phyloP scores from a whole-genome alignment of 164 flowering plant genomes.

The Stephania japonica region DNA sequence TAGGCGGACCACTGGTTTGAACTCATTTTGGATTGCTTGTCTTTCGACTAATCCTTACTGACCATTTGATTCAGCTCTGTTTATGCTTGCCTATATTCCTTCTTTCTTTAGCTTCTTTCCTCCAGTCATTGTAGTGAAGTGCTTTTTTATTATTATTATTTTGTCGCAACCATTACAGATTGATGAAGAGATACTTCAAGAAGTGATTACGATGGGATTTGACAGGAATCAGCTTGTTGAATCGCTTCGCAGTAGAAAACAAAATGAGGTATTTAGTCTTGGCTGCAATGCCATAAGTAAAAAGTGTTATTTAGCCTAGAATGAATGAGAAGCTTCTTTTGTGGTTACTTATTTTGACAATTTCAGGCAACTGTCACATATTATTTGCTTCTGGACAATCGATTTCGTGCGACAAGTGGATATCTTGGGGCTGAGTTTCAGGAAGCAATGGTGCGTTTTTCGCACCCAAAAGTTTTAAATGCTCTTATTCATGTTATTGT shows the following conservation, averaged over 20 bases:
- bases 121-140: not conserved
- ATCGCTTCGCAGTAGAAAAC: slow-evolving; percentile 71
- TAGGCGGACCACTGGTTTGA: not conserved
- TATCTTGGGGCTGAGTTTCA: slow-evolving; percentile 94
- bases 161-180: slow-evolving; percentile 36
- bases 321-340: not conserved
- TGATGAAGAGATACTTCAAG: slow-evolving; percentile 87
- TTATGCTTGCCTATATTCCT: not conserved
- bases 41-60: too few relatives aligned
- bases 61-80: not conserved
- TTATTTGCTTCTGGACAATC: slow-evolving; percentile 82
- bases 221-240: slow-evolving; percentile 63
- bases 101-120: not conserved
- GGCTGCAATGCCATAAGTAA: too few relatives aligned
- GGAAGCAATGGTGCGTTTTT: slow-evolving; percentile 61
- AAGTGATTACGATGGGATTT: slow-evolving; percentile 86
- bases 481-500: not conserved
- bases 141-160: not conserved
- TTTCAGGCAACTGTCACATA: slow-evolving; percentile 92
- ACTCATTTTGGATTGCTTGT: too few relatives aligned
- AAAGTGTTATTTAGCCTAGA: not conserved
- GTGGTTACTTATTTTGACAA: not conserved
- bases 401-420: slow-evolving; percentile 79
- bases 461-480: not conserved
- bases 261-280: slow-evolving; percentile 27